A percentile compares a stretch with the other conserved stretches of the same genome.
Conservation (phyloP, 768 basidiomycete species). For the Peribolospora kevripleyi region DNA sequence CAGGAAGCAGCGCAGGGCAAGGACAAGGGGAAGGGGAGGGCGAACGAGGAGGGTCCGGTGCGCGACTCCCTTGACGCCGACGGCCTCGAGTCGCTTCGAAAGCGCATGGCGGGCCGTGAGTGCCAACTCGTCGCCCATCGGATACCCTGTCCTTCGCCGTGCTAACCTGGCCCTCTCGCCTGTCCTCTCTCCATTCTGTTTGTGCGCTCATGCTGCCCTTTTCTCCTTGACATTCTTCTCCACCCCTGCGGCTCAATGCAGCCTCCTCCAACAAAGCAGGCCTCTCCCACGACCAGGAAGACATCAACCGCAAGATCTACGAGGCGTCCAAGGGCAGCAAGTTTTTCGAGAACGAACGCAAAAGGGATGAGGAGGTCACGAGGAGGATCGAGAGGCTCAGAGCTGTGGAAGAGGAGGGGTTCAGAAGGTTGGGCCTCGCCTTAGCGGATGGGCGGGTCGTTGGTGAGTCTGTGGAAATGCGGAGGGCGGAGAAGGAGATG, state of each 20-base stretch:
- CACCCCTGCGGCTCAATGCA: neutral
- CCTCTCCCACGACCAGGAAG: neutral
- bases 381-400: slow-evolving; percentile 32
- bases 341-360: slow-evolving; percentile 79
- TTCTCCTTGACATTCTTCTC: neutral
- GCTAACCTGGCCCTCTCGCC: neutral
- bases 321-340: slow-evolving; percentile 37
- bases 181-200: too few species aligned
- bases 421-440: slow-evolving; percentile 27
- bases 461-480: neutral
- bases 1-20: neutral
- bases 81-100: neutral
- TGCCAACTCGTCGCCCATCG: neutral
- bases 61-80: neutral
- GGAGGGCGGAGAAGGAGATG: slow-evolving; percentile 17
- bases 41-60: neutral
- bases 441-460: neutral
- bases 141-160: neutral
- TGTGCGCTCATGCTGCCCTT: neutral
- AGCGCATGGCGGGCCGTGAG: neutral
- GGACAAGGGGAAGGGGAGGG: neutral
- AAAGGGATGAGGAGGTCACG: slow-evolving; percentile 60
- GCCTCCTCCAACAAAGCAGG: neutral
- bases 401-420: slow-evolving; percentile 36
- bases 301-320: slow-evolving; percentile 7